Percentiles rank a stretch among this genome's conserved stretches.
Evolutionary conservation across 2,329 filamentous ascomycete genomes (phyloP).

Genomic region (Purpureocillium takamizusanense): DNA sequence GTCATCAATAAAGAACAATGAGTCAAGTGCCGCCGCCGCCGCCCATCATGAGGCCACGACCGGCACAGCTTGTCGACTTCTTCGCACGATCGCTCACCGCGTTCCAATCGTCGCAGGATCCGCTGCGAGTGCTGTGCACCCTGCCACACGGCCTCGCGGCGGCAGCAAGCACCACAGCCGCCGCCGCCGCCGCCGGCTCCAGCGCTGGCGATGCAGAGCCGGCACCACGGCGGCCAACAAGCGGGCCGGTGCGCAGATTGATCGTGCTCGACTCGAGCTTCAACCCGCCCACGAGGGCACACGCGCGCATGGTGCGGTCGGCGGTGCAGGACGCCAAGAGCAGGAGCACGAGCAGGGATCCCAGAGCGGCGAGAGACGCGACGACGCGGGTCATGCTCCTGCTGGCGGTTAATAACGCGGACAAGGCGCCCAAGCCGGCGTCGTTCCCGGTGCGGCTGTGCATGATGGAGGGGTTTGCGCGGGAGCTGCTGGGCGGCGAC

Average conservation of each 20-base stretch:
- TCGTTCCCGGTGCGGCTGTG: constrained; percentile 57
- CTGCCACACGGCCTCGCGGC: constrained; percentile 20
- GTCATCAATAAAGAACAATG: constrained; percentile 1
- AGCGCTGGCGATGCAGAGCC: constrained; percentile 1
- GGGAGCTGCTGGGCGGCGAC: constrained; percentile 31
- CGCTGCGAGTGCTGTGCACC: constrained; percentile 37
- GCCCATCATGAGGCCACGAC: constrained; percentile 11
- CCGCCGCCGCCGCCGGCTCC: too few species aligned
- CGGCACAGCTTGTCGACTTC: constrained; percentile 24
- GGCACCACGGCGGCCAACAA: constrained; percentile 12
- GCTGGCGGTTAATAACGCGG: constrained; percentile 55
- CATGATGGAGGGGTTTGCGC: constrained; percentile 63
- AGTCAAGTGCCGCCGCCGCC: background rate
- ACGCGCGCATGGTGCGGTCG: constrained; percentile 46
- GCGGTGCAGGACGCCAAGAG: constrained; percentile 24
- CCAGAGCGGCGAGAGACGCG: constrained; percentile 9
- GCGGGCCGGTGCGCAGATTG: constrained; percentile 21
- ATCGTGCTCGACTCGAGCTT: constrained; percentile 59
- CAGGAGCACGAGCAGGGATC: constrained; percentile 6
- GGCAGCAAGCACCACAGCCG: too few species aligned
- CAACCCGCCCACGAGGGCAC: constrained; percentile 57
- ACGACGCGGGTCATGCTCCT: constrained; percentile 43
- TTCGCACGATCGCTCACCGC: constrained; percentile 34
- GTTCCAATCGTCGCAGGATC: constrained; percentile 33
- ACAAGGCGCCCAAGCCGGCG: constrained; percentile 59